Percentiles rank a stretch among this genome's conserved stretches.
Conservation (phyloP, 208 protist genomes). For the Phytomonas sp. region DNA sequence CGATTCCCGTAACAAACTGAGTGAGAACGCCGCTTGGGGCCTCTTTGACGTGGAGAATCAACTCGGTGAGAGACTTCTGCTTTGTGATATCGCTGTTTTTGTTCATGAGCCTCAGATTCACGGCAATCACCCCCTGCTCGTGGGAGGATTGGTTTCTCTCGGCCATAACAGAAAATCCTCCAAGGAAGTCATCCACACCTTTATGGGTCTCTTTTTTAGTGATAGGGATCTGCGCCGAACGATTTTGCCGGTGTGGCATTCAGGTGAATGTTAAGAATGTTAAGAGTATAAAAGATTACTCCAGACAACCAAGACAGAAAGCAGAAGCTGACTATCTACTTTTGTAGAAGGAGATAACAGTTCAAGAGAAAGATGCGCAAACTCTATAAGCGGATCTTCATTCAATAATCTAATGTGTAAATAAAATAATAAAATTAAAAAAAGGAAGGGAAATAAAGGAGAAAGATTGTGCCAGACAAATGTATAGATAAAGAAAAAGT, state of each 20-base stretch:
- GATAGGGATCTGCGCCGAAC: neutral
- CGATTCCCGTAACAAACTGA: conserved; percentile 38
- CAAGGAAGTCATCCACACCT: neutral
- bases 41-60: conserved; percentile 26
- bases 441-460: neutral
- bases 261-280: neutral
- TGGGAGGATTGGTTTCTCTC: neutral
- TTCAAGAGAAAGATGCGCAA: neutral
- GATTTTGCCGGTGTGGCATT: neutral
- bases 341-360: neutral
- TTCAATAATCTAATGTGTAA: neutral
- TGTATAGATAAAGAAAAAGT: neutral
- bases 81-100: conserved; percentile 84
- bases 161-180: neutral
- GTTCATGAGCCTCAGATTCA: conserved; percentile 33
- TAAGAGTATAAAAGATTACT: neutral
- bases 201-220: neutral
- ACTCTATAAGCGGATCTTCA: neutral
- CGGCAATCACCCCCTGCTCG: neutral
- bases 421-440: neutral
- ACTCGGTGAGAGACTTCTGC: conserved; percentile 65
- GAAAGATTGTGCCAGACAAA: neutral
- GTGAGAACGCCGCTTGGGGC: conserved; percentile 27
- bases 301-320: neutral
- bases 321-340: neutral